These are phyloP conservation scores for Epichloe coenophiala DNA, from an alignment of 2,329 filamentous ascomycete species.

Conservation along the genomic window DNA sequence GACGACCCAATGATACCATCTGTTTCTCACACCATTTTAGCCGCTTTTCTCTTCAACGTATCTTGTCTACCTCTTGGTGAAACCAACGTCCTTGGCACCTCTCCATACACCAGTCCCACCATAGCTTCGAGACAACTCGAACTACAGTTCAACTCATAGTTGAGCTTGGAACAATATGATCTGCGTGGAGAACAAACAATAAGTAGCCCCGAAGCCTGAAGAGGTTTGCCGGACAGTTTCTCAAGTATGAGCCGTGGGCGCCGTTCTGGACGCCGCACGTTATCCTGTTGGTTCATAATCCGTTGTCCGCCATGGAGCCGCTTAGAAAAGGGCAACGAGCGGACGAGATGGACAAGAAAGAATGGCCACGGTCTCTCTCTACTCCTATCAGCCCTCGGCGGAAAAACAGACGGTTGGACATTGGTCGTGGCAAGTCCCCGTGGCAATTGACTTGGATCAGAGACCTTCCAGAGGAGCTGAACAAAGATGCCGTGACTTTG, in stretches of 20 bases:
- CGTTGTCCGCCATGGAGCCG: constrained; percentile 15
- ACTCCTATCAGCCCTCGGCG: constrained; percentile 34
- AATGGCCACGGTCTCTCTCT: constrained; percentile 14
- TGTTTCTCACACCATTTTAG: no score
- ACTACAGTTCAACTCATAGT: no score
- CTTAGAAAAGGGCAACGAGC: constrained; percentile 18
- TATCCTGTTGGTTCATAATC: background rate
- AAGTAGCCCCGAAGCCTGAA: no score
- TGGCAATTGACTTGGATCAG: constrained; percentile 58
- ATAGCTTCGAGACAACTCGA: no score
- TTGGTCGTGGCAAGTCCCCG: constrained; percentile 39
- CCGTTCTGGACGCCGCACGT: background rate
- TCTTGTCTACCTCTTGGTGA: background rate
- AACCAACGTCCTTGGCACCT: background rate
- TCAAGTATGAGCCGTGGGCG: background rate
- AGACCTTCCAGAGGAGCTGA: constrained; percentile 44
- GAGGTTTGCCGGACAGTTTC: background rate
- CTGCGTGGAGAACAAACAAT: no score
- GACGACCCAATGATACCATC: no score
- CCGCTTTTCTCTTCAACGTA: no score
- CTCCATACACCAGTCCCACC: background rate
- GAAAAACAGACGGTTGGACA: constrained; percentile 15
- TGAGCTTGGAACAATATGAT: no score
- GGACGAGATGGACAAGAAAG: constrained; percentile 3
- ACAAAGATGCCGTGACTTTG: constrained; percentile 53